Percentiles rank a stretch among this genome's conserved stretches.
Conservation (phyloP, 768 basidiomycete species). For the Coprinopsis cinerea region DNA sequence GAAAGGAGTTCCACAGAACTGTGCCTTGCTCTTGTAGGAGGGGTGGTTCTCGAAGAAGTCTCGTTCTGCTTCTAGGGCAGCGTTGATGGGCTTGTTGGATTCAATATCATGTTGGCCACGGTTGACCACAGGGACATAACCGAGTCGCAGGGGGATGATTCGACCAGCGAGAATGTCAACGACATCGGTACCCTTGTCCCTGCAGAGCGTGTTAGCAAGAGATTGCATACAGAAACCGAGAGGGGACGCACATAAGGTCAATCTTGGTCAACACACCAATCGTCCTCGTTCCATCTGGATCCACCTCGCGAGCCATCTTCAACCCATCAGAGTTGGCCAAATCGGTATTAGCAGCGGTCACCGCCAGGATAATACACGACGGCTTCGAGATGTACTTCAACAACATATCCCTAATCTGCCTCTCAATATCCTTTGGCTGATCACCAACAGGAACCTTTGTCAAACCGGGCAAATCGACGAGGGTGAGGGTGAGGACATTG, state of each 20-base stretch:
- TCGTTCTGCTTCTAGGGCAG: conserved; percentile 84
- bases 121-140: conserved; percentile 98
- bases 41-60: conserved; percentile 93
- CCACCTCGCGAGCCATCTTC: conserved; percentile 94
- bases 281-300: conserved; percentile 93
- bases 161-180: conserved; percentile 98
- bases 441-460: conserved; percentile 95
- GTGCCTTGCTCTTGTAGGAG: conserved; percentile 89
- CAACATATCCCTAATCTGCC: conserved; percentile 96
- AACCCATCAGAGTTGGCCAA: conserved; percentile 98
- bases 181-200: conserved; percentile 97
- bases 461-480: conserved; percentile 95
- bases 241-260: conserved; percentile 78
- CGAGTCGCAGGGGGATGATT: conserved; percentile 91
- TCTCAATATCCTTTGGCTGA: conserved; percentile 96
- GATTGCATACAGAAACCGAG: not conserved
- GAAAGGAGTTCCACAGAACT: conserved; percentile 97
- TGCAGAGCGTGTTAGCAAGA: conserved; percentile 25
- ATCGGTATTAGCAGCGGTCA: conserved; percentile 93
- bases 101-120: conserved; percentile 98
- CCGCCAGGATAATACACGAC: conserved; percentile 93
- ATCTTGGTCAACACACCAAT: conserved; percentile 99
- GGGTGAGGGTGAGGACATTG: conserved; percentile 92
- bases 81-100: conserved; percentile 71
- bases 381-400: conserved; percentile 93